Evolutionary conservation across 768 basidiomycete genomes (phyloP), one percentile per base, ranked within the genome.

Genomic region (Vararia minispora): DNA sequence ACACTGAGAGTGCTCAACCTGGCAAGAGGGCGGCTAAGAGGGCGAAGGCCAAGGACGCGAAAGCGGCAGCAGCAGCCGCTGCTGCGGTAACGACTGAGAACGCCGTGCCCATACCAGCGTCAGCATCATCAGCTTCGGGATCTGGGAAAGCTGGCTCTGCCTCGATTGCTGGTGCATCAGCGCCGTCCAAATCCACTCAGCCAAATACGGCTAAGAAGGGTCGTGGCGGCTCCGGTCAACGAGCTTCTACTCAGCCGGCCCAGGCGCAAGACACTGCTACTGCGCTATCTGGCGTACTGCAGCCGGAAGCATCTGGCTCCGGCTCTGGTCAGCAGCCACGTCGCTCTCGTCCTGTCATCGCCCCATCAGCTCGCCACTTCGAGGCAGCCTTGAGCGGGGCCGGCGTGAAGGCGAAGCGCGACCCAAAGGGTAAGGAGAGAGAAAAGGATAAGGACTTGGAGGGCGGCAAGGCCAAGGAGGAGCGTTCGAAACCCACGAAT

Each of bases 311-410:
- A 1, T 34, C 44, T 23, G 40, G 44, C 0, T 41, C 61, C 6
- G 37, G 52, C 10, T 33, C 63, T 2, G 67, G 72, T 17, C 66
- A 23, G 46, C 55, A 12, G 32, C 33, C 10, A 42, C 37, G n/a
- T 20, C 29, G 44, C 8, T 0, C 31, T 4, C 71, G 80, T 5
- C 78, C 79, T 1, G 63, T 79, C 8, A 58, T 84, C 23, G 79
- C 79, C 0, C 52, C 79, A 6, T 76, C 66, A 0, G 74, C 73
- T 3, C 66, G 81, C 10, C 78, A 83, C 11, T 78, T 86, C 37
- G 80, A 83, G 47, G 80, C 74, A 6, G 83, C 83, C 6, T 56
- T 86, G 21, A 82, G 57, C 40, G 74, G 78, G 0, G 73, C 74
- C 1, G 76, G 75, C 5, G 72, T 74, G 4, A 55, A 65, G n/a